Evolutionary conservation across 495 filamentous ascomycete genomes (phyloP).

Genomic region (Penicillium salamii): DNA sequence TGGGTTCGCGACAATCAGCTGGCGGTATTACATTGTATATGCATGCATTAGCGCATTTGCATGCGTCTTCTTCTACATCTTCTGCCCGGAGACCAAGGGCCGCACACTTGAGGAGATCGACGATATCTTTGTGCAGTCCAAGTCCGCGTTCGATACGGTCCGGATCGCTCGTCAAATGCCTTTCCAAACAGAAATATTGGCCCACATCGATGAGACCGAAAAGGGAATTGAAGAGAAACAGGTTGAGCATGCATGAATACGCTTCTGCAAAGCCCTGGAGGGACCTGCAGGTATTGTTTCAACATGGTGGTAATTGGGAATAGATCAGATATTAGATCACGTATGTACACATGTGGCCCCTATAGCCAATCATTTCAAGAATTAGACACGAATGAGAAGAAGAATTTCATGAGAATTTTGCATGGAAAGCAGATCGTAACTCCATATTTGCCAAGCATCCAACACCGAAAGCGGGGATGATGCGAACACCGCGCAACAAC

Average conservation of each 20-base stretch:
- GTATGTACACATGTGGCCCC: too few relatives aligned
- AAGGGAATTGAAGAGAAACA: slow-evolving; percentile 6
- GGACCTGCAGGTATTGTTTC: too few relatives aligned
- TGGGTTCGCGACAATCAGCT: slow-evolving; percentile 57
- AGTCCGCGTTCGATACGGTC: slow-evolving; percentile 22
- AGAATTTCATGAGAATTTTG: background rate
- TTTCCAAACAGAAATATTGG: slow-evolving; percentile 17
- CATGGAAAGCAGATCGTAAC: slow-evolving; percentile 24
- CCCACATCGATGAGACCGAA: slow-evolving; percentile 12
- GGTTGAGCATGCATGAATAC: slow-evolving; percentile 9
- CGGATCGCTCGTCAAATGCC: slow-evolving; percentile 17
- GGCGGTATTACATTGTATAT: slow-evolving; percentile 65
- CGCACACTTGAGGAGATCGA: slow-evolving; percentile 66
- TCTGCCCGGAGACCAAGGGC: slow-evolving; percentile 63
- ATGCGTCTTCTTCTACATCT: slow-evolving; percentile 56
- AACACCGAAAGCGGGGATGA: slow-evolving; percentile 38
- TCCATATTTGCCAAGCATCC: slow-evolving; percentile 31
- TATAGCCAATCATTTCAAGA: too few relatives aligned
- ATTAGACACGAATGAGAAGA: background rate
- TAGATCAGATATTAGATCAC: too few relatives aligned
- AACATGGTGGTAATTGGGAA: too few relatives aligned
- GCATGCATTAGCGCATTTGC: slow-evolving; percentile 61
- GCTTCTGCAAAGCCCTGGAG: too few relatives aligned
- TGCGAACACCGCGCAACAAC: slow-evolving; percentile 27
- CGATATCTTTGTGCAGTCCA: slow-evolving; percentile 56